Conservation (phyloP, 139 green algal genomes). For the Dunaliella sp. region DNA sequence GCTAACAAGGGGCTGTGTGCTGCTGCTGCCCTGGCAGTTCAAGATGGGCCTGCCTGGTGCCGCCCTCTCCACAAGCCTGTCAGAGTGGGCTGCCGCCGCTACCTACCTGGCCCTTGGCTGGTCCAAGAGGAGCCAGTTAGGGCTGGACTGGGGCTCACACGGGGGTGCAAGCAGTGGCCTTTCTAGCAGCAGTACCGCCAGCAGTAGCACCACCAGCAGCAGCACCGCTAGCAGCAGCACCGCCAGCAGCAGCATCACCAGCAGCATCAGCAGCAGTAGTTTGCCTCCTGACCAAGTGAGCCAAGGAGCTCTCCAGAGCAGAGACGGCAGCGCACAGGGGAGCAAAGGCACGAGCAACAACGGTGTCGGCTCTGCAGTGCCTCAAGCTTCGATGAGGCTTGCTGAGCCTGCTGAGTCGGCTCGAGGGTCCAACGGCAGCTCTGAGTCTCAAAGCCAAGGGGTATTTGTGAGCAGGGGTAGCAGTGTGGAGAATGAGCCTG, state of each 20-base stretch:
- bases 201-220: neutral
- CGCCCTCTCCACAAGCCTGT: conserved; percentile 44
- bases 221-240: neutral
- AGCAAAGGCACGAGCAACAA: neutral
- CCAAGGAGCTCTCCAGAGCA: no score
- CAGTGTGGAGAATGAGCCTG: neutral
- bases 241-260: neutral
- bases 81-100: conserved; percentile 55
- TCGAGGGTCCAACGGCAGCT: neutral
- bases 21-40: neutral
- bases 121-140: conserved; percentile 29
- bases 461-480: no score
- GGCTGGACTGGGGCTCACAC: neutral
- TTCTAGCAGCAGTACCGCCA: neutral
- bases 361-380: conserved; percentile 13
- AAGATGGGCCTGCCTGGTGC: conserved; percentile 42
- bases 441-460: no score
- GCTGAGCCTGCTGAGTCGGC: conserved; percentile 18
- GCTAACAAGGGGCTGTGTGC: no score
- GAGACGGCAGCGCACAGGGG: no score
- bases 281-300: no score
- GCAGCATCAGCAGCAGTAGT: no score
- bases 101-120: conserved; percentile 51
- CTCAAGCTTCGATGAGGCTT: no score
- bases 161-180: neutral